Conservation (phyloP, 306 rosid species). For the Medicago lupulina region DNA sequence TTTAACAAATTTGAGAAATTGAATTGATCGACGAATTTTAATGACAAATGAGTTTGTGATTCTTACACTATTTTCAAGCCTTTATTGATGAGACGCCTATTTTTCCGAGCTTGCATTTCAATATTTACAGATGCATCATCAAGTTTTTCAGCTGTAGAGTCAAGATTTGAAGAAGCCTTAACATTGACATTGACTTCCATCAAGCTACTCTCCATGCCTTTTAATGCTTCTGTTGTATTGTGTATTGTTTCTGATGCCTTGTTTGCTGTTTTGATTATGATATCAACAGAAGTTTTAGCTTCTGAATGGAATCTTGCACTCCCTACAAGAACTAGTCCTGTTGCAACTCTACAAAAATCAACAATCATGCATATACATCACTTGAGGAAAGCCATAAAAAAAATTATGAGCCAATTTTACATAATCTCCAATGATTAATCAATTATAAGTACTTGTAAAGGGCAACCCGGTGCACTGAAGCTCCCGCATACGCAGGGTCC, state of each 20-base stretch:
- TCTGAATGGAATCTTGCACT: constrained; percentile 68
- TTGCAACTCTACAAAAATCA: constrained; percentile 58
- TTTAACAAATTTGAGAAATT: not conserved
- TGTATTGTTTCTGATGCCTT: constrained; percentile 73
- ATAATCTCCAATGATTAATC: not conserved
- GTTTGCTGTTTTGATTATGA: constrained; percentile 73
- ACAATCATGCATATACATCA: constrained; percentile 29
- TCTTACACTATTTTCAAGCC: constrained; percentile 68
- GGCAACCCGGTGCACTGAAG: too few relatives aligned
- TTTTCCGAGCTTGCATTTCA: constrained; percentile 61
- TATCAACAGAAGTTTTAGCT: constrained; percentile 63
- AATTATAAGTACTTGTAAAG: constrained; percentile 2
- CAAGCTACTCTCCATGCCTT: constrained; percentile 52
- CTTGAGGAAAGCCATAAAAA: not conserved
- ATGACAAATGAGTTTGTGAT: not conserved
- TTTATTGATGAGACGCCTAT: constrained; percentile 58
- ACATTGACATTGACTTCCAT: constrained; percentile 42
- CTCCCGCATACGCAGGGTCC: too few relatives aligned
- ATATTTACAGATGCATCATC: constrained; percentile 65
- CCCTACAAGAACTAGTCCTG: constrained; percentile 72
- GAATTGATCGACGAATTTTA: not conserved
- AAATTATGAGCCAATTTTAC: constrained; percentile 3
- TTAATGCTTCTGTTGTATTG: constrained; percentile 72
- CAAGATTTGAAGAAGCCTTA: constrained; percentile 47
- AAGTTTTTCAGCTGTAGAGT: constrained; percentile 62